phyloP scores from a whole-genome alignment of 306 rosid species.

The Malus asiatica region DNA sequence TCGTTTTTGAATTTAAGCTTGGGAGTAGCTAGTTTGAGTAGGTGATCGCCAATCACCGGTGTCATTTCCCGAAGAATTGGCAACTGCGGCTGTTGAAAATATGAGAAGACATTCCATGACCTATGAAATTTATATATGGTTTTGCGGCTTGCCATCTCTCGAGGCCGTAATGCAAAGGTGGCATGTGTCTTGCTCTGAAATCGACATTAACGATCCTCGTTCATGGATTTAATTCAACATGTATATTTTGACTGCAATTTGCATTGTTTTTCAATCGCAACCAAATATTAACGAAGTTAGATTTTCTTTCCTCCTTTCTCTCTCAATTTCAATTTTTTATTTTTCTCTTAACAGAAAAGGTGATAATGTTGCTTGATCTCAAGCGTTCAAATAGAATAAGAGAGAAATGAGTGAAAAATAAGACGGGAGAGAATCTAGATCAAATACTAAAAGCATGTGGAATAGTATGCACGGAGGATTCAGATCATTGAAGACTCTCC shows the following conservation, averaged over 20 bases:
- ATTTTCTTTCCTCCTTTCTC: no score
- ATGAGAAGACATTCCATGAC: not conserved
- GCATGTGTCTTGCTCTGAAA: not conserved
- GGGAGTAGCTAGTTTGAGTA: not conserved
- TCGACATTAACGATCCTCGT: not conserved
- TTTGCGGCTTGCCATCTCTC: not conserved
- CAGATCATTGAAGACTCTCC: not conserved
- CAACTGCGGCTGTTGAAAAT: not conserved
- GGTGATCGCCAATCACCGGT: not conserved
- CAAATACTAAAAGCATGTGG: no score
- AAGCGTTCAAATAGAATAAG: no score
- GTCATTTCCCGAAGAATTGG: not conserved
- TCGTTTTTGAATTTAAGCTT: not conserved
- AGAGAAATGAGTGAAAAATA: rapidly evolving
- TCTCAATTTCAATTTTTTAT: no score
- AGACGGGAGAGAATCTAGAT: no score
- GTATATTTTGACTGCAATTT: not conserved
- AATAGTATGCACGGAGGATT: not conserved
- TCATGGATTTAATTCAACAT: not conserved
- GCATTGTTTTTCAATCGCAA: not conserved
- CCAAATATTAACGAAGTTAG: not conserved
- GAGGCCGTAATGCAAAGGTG: not conserved
- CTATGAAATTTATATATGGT: not conserved
- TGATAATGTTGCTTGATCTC: no score
- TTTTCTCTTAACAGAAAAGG: no score